A percentile compares a stretch with the other conserved stretches of the same genome.
These are phyloP conservation scores for Umbelopsis isabellina DNA, from an alignment of 192 early-diverging fungal species.

Conservation along the genomic window DNA sequence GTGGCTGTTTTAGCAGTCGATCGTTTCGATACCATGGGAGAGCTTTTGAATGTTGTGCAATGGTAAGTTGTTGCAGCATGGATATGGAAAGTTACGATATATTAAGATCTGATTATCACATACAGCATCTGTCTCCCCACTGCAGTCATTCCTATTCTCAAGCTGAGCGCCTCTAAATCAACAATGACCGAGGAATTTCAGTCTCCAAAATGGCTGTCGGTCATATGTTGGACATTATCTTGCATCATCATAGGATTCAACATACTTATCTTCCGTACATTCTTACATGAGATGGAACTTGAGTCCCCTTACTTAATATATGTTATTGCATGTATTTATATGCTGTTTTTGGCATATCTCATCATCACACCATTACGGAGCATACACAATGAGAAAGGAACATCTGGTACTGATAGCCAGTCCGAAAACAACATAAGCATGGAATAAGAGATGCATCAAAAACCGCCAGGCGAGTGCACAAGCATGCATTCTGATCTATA, in stretches of 20 bases:
- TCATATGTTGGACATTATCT: constrained; percentile 50
- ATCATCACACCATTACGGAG: neutral
- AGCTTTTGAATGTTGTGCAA: constrained; percentile 71
- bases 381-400: neutral
- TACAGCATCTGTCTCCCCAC: constrained; percentile 63
- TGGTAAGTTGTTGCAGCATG: constrained; percentile 36
- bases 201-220: constrained; percentile 34
- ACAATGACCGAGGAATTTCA: constrained; percentile 49
- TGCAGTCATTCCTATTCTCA: constrained; percentile 65
- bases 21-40: constrained; percentile 66
- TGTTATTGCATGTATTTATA: neutral
- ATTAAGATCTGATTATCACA: neutral
- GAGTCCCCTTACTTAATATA: neutral
- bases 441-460: too few species aligned
- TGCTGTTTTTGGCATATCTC: neutral
- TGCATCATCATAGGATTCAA: constrained; percentile 60
- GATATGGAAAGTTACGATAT: neutral
- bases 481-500: neutral
- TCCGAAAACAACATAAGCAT: neutral
- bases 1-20: constrained; percentile 61
- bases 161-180: constrained; percentile 52
- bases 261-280: constrained; percentile 47
- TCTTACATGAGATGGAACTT: constrained; percentile 32
- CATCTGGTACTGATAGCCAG: neutral
- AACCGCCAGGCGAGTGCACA: too few species aligned